Conservation (phyloP, 2,329 filamentous ascomycete genomes). For the Monosporascus sp. region DNA sequence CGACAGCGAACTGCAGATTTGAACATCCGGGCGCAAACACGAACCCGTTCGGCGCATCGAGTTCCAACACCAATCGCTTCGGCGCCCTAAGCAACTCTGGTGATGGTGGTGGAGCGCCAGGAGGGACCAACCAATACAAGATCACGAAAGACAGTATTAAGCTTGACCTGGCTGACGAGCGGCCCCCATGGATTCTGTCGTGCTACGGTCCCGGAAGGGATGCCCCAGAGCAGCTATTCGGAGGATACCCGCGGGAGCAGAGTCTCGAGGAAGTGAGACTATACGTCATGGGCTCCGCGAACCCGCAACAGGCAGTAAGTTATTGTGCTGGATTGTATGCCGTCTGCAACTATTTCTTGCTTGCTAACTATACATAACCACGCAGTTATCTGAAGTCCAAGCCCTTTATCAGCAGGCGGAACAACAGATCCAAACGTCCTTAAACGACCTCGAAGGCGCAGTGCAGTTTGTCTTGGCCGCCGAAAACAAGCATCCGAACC, state of each 20-base stretch:
- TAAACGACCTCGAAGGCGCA: slow-evolving; percentile 66
- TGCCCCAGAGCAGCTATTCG: slow-evolving; percentile 77
- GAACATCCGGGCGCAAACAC: slow-evolving; percentile 43
- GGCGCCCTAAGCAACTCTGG: slow-evolving; percentile 18
- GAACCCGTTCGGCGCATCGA: slow-evolving; percentile 31
- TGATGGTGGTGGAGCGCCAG: slow-evolving; percentile 9
- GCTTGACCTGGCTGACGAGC: slow-evolving; percentile 62
- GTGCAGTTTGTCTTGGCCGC: slow-evolving; percentile 62
- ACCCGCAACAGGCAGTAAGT: slow-evolving; percentile 39
- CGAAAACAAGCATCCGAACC: slow-evolving; percentile 69
- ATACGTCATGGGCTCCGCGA: slow-evolving; percentile 52
- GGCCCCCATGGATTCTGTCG: slow-evolving; percentile 80
- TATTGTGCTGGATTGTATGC: too few species aligned
- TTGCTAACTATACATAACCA: slow-evolving; percentile 3
- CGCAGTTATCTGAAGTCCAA: slow-evolving; percentile 54
- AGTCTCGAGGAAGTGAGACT: slow-evolving; percentile 84
- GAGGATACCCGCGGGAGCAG: slow-evolving; percentile 71
- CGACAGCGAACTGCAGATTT: slow-evolving; percentile 45
- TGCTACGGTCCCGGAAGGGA: slow-evolving; percentile 75
- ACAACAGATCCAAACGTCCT: slow-evolving; percentile 65
- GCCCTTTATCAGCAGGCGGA: slow-evolving; percentile 58
- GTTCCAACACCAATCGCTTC: slow-evolving; percentile 25
- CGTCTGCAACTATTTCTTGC: neutral
- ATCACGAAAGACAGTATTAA: slow-evolving; percentile 56
- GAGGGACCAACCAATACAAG: slow-evolving; percentile 34